A percentile compares a stretch with the other conserved stretches of the same genome.
Conservation (phyloP, 202 grass and related monocot species). For the Cymbopogon flexuosus region DNA sequence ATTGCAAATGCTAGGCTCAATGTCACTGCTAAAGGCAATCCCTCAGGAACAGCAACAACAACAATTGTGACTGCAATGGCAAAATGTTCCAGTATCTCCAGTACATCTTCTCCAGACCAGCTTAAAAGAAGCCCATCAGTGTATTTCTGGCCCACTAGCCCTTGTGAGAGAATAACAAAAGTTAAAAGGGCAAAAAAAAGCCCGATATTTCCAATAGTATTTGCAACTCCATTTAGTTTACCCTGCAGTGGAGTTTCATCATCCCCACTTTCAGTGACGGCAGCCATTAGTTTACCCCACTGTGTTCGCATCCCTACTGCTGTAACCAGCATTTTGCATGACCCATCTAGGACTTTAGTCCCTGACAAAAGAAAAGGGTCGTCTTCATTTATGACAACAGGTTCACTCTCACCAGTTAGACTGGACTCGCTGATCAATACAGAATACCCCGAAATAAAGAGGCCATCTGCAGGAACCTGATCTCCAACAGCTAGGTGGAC, state of each 20-base stretch:
- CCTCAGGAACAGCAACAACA: constrained; percentile 95
- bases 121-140: constrained; percentile 49
- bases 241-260: constrained; percentile 83
- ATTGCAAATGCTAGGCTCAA: constrained; percentile 94
- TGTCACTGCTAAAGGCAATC: constrained; percentile 87
- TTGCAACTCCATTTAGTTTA: constrained; percentile 78
- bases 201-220: constrained; percentile 84
- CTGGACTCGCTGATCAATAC: constrained; percentile 78
- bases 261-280: constrained; percentile 69
- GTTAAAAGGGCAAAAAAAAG: constrained; percentile 76
- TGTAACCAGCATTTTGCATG: constrained; percentile 76
- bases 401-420: constrained; percentile 88
- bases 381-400: constrained; percentile 53
- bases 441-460: constrained; percentile 82
- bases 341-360: constrained; percentile 81
- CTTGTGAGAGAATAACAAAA: constrained; percentile 74
- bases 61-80: constrained; percentile 84
- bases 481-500: constrained; percentile 80
- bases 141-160: constrained; percentile 59
- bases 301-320: constrained; percentile 86
- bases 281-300: constrained; percentile 88
- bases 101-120: constrained; percentile 78
- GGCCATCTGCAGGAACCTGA: constrained; percentile 82
- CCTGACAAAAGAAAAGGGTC: constrained; percentile 84
- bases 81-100: constrained; percentile 83